phyloP scores from a whole-genome alignment of 129 eudicot species.

The sunflower (Helianthus annuus) region HanXRQr2.0-SUNRISE NC_035444.2:44443201-44443700 shows the following conservation, averaged over 20 bases:
- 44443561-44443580: constrained; percentile 9
- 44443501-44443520: not conserved
- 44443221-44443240: too few species aligned
- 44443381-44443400: not conserved
- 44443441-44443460: not conserved
- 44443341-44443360: not conserved
- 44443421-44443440: not conserved
- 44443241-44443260: too few species aligned
- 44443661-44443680: constrained; percentile 46
- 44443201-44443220: too few species aligned
- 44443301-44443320: too few species aligned
- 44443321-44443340: too few species aligned
- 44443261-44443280: too few species aligned
- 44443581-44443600: constrained; percentile 80
- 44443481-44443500: not conserved
- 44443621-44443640: constrained; percentile 90
- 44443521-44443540: constrained; percentile 7
- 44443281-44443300: too few species aligned
- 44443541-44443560: constrained; percentile 1
- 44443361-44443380: not conserved
- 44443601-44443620: constrained; percentile 98
- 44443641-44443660: constrained; percentile 92
- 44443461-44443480: too few species aligned
- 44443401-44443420: not conserved
- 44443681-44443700: not conserved